These are phyloP conservation scores for Turnera subulata DNA, from an alignment of 345 rosid genomes.

Conservation along the genomic window DNA sequence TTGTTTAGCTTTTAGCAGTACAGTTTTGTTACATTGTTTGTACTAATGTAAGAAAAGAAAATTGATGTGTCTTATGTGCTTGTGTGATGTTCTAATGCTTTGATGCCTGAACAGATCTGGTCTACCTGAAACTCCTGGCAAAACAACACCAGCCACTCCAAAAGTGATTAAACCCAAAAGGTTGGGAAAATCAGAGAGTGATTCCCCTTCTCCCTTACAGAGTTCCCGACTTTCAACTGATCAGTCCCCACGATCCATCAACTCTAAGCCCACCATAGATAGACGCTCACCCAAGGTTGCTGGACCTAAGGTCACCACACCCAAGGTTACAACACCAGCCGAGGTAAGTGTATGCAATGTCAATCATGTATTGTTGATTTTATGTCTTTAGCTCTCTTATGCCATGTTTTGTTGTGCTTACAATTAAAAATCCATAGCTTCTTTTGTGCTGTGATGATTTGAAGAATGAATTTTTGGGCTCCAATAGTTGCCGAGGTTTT, in stretches of 20 bases:
- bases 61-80: conserved; percentile 15
- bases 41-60: conserved; percentile 3
- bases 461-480: neutral
- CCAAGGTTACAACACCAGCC: conserved; percentile 57
- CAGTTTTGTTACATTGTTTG: conserved; percentile 1
- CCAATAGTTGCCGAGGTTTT: too few relatives aligned
- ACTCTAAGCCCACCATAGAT: conserved; percentile 59
- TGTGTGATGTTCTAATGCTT: conserved; percentile 3
- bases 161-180: conserved; percentile 54
- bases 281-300: conserved; percentile 64
- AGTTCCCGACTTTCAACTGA: conserved; percentile 63
- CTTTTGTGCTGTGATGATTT: neutral
- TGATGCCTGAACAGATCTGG: conserved; percentile 54
- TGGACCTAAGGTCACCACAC: too few relatives aligned
- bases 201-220: conserved; percentile 52
- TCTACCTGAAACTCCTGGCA: conserved; percentile 64
- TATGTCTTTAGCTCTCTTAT: neutral
- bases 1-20: neutral
- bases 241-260: conserved; percentile 60
- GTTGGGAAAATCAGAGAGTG: conserved; percentile 53
- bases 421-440: neutral
- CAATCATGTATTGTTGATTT: neutral
- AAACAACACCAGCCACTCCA: conserved; percentile 67
- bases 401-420: conserved; percentile 5
- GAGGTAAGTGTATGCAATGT: conserved; percentile 48